A percentile compares a stretch with the other conserved stretches of the same genome.
phyloP scores from a whole-genome alignment of 1,284 basidiomycete species.

The Pisolithus thermaeus region DNA sequence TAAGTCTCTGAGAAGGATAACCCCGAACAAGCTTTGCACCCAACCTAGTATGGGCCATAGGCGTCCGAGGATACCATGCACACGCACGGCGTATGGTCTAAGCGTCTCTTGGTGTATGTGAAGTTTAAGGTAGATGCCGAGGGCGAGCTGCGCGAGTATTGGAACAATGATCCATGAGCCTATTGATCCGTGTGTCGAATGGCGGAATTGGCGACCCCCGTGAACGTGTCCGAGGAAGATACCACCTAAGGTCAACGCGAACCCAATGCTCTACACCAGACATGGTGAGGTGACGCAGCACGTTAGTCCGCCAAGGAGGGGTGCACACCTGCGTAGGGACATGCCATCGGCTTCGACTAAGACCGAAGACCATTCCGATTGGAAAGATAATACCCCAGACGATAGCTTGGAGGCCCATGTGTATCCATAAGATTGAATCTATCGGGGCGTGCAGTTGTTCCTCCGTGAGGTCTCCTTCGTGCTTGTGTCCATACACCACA shows the following conservation, averaged over 20 bases:
- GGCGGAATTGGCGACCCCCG: constrained; percentile 66
- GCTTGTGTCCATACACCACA: constrained; percentile 43
- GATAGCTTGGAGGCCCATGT: constrained; percentile 68
- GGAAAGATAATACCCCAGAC: constrained; percentile 85
- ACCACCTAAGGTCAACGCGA: constrained; percentile 65
- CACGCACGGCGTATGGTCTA: constrained; percentile 66
- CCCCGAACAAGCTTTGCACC: constrained; percentile 78
- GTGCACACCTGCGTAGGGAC: constrained; percentile 71
- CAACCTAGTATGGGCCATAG: constrained; percentile 85
- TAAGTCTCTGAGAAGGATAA: constrained; percentile 59
- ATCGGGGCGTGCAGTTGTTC: constrained; percentile 65
- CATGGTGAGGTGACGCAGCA: not conserved
- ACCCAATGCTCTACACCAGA: constrained; percentile 50
- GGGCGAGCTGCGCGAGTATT: constrained; percentile 59
- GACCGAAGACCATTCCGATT: constrained; percentile 81
- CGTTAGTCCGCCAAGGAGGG: too few species aligned
- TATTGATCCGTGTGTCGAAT: constrained; percentile 65
- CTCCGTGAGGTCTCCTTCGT: constrained; percentile 49
- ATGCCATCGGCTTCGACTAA: constrained; percentile 78
- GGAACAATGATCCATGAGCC: constrained; percentile 67
- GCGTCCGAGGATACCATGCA: constrained; percentile 83
- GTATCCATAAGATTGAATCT: constrained; percentile 74
- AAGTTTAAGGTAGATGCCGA: constrained; percentile 90
- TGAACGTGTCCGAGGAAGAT: constrained; percentile 80
- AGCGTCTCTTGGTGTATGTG: constrained; percentile 82